These are phyloP conservation scores for Coleophoma cylindrospora DNA, from an alignment of 2,329 filamentous ascomycete species.

Conservation along the genomic window DNA sequence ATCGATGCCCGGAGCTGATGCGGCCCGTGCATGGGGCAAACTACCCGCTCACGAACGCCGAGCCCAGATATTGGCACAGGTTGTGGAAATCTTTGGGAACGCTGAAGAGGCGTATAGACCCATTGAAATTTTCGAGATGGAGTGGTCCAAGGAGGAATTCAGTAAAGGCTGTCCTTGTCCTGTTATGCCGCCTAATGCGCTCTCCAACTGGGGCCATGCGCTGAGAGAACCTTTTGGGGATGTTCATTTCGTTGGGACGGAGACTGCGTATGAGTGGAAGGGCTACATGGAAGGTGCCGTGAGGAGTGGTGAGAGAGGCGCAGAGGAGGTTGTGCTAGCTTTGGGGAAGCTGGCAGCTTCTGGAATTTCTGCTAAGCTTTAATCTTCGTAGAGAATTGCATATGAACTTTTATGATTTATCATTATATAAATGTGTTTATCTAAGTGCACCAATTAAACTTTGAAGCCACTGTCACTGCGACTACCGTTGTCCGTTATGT, in stretches of 20 bases:
- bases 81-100: conserved; percentile 9
- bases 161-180: conserved; percentile 30
- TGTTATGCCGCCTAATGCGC: conserved; percentile 26
- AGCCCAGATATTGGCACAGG: conserved; percentile 28
- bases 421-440: no score
- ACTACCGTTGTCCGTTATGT: no score
- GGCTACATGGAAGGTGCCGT: conserved; percentile 48
- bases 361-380: background rate
- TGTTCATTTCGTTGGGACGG: conserved; percentile 45
- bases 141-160: conserved; percentile 18
- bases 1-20: conserved; percentile 30
- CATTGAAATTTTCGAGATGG: conserved; percentile 11
- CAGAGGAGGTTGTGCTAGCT: conserved; percentile 32
- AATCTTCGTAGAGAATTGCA: background rate
- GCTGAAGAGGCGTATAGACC: background rate
- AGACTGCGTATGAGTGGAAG: conserved; percentile 42
- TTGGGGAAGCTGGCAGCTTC: background rate
- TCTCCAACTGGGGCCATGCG: conserved; percentile 19
- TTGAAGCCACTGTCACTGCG: no score
- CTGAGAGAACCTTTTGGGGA: conserved; percentile 30
- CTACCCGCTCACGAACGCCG: conserved; percentile 22
- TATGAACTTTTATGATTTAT: no score
- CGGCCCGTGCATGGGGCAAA: conserved; percentile 30
- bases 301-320: conserved; percentile 36
- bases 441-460: no score